These are phyloP conservation scores for Flaveria trinervia DNA, from an alignment of 129 eudicot species.

Conservation along the genomic window DNA sequence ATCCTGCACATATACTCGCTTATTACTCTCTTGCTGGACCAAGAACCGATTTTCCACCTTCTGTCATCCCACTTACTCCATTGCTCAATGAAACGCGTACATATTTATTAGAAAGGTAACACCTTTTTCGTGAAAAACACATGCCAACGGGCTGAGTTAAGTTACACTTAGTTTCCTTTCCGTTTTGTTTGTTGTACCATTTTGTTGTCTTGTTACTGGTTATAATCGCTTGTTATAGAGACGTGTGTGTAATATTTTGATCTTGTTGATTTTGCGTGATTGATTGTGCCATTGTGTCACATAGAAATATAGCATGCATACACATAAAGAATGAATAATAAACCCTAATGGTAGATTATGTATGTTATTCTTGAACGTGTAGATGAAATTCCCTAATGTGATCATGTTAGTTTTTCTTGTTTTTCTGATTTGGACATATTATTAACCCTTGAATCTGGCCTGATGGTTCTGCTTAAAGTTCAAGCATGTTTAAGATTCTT, in stretches of 20 bases:
- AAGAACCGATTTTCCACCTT: slow-evolving; percentile 71
- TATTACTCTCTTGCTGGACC: slow-evolving; percentile 94
- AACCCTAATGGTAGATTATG: neutral
- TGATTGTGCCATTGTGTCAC: slow-evolving; percentile 9
- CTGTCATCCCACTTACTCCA: slow-evolving; percentile 51
- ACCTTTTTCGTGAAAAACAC: no score
- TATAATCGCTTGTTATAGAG: slow-evolving; percentile 28
- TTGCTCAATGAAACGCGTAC: slow-evolving; percentile 32
- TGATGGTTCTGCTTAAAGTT: no score
- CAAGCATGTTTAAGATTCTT: no score
- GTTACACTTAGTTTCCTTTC: neutral
- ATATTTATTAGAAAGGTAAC: neutral
- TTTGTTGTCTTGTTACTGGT: slow-evolving; percentile 22
- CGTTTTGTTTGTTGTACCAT: slow-evolving; percentile 22
- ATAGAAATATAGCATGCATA: neutral
- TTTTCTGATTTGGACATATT: slow-evolving; percentile 14
- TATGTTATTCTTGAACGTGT: slow-evolving; percentile 6
- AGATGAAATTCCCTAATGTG: slow-evolving; percentile 10
- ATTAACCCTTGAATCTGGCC: neutral
- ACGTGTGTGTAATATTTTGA: slow-evolving; percentile 26
- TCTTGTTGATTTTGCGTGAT: slow-evolving; percentile 21
- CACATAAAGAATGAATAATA: neutral
- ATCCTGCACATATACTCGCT: slow-evolving; percentile 87
- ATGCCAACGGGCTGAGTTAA: neutral
- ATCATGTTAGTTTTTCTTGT: neutral